phyloP scores from a whole-genome alignment of 495 filamentous ascomycete genomes.

The Talaromyces liani region DNA sequence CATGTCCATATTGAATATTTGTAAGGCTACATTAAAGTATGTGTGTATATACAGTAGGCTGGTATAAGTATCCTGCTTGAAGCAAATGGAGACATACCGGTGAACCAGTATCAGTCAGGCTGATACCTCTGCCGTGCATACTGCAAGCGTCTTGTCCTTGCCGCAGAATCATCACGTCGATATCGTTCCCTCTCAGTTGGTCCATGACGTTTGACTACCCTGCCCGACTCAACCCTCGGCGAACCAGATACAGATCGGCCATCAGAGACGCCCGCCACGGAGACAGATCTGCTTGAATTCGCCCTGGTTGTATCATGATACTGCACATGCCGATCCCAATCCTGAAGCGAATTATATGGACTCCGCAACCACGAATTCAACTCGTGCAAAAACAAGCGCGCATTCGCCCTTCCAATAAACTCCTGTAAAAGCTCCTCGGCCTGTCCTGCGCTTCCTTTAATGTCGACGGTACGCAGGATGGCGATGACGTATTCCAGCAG shows the following conservation, averaged over 20 bases:
- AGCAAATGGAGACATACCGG: constrained; percentile 13
- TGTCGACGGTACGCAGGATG: constrained; percentile 82
- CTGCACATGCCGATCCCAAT: constrained; percentile 79
- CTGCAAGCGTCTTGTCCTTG: constrained; percentile 19
- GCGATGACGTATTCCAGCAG: constrained; percentile 83
- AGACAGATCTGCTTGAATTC: neutral
- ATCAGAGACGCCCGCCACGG: constrained; percentile 14
- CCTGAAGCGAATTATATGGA: constrained; percentile 58
- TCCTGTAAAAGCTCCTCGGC: constrained; percentile 85
- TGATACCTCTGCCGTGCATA: constrained; percentile 30
- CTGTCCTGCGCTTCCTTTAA: constrained; percentile 76
- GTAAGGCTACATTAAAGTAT: neutral
- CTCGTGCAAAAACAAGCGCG: constrained; percentile 79
- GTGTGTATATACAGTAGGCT: neutral
- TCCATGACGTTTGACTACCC: constrained; percentile 19
- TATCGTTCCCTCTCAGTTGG: constrained; percentile 2
- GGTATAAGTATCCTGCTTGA: neutral
- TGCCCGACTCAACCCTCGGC: constrained; percentile 13
- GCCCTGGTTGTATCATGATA: constrained; percentile 39
- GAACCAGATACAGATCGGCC: constrained; percentile 13
- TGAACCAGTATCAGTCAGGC: constrained; percentile 23
- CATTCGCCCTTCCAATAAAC: constrained; percentile 72
- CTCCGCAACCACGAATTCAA: constrained; percentile 74
- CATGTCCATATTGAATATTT: neutral
- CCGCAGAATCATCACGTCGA: constrained; percentile 15